Evolutionary conservation across 352 stramenopile species (phyloP).

Genomic region (Pythium sukuiense): DNA sequence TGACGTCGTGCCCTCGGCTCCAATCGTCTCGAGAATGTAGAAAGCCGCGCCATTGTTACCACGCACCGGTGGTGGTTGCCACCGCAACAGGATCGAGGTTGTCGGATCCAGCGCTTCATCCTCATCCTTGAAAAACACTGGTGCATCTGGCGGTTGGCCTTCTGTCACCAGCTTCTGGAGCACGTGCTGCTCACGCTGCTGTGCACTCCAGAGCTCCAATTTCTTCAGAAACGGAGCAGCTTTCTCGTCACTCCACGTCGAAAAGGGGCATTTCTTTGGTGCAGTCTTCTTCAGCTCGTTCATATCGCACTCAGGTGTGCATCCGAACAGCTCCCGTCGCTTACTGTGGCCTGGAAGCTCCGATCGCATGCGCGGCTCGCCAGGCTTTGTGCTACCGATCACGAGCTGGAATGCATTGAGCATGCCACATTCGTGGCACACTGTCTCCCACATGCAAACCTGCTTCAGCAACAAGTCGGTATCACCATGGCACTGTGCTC

Average conservation of each 20-base stretch:
- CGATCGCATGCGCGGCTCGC: constrained; percentile 46
- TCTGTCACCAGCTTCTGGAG: constrained; percentile 68
- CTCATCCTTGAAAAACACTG: constrained; percentile 52
- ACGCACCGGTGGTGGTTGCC: constrained; percentile 57
- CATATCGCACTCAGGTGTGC: constrained; percentile 69
- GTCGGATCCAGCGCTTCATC: constrained; percentile 66
- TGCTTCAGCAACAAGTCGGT: constrained; percentile 73
- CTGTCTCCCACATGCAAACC: constrained; percentile 91
- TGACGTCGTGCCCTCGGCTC: constrained; percentile 62
- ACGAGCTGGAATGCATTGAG: constrained; percentile 88
- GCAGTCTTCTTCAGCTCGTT: constrained; percentile 51
- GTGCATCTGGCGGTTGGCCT: constrained; percentile 56
- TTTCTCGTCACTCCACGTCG: constrained; percentile 62
- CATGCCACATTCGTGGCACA: constrained; percentile 91
- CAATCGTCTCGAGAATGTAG: constrained; percentile 79
- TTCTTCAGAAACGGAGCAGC: constrained; percentile 60
- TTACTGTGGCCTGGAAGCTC: constrained; percentile 70
- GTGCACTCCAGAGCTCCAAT: constrained; percentile 70
- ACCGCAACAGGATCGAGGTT: constrained; percentile 64
- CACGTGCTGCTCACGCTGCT: constrained; percentile 66
- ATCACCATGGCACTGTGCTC: constrained; percentile 65
- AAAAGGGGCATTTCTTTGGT: constrained; percentile 54
- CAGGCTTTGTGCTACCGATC: constrained; percentile 45
- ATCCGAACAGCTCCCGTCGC: constrained; percentile 61
- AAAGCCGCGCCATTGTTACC: constrained; percentile 78